Base-by-base conservation (phyloP, 176 grass and related monocot genomes). In the Bothriochloa decipiens region DNA sequence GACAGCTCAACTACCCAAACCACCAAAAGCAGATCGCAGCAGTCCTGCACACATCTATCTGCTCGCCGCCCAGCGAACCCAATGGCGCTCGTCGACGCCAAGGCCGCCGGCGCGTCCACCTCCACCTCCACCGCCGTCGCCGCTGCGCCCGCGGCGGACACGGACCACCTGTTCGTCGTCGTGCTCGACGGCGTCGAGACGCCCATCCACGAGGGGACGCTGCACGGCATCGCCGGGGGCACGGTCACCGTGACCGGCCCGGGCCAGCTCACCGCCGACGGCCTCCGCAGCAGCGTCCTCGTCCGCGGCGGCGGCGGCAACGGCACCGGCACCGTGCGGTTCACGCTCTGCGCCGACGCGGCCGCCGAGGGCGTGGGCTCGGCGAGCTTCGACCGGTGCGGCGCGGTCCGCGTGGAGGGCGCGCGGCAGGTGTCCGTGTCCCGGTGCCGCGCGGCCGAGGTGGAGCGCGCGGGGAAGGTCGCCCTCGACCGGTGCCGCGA, bases 161-260 rank as follows among this genome's bases (percentile, higher is more conserved):
- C 14, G 2, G 29, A 41, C 25, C 78, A 82, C n/a, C n/a, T 63
- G 47, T 94, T 94, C 75, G 40, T 72, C 60, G 86, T 91, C 68
- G 78, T 89, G 32, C 41, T 84, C 12, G 84, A 86, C 68, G 89
- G 92, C 81, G 64, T 85, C 6, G 89, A 88, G 74, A 61, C 78
- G 61, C n/a, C 82, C 53, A 83, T 94, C 69, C 86, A 74, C 84
- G 92, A 94, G 81, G 92, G 83, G 32, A 84, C 65, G 61, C 84
- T 94, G 28, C 43, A 83, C 67, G 62, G 75, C 28, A 78, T 16
- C 57, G 18, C n/a, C 23, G 89, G 92, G 16, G 64, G 74, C 62
- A 79, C 85, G 81, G 82, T 86, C 28, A 86, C 84, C 62, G 49
- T 94, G 47, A 91, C 86, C 20, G 58, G 75, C 50, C 81, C 89